Evolutionary conservation across 1,139 yeast genomes (phyloP).

Genomic region (Hansenula sp.): DNA sequence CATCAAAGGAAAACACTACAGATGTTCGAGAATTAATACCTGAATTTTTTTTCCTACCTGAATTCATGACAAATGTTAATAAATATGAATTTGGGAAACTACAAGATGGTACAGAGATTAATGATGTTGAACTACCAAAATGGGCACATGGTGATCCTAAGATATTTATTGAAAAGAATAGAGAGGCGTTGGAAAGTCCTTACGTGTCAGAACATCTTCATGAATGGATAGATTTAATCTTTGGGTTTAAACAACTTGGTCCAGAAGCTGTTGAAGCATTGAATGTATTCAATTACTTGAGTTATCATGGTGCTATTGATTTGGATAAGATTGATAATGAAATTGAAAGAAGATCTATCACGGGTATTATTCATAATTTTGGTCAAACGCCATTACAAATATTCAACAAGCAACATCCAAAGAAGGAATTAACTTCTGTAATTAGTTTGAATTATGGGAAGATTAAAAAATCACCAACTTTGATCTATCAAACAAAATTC

Average conservation of each 20-base stretch:
- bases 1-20: slow-evolving; percentile 72
- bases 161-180: slow-evolving; percentile 63
- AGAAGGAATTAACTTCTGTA: slow-evolving; percentile 28
- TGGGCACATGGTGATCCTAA: slow-evolving; percentile 81
- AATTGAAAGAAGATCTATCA: slow-evolving; percentile 65
- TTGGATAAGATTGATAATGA: slow-evolving; percentile 69
- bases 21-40: slow-evolving; percentile 86
- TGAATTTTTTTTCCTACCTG: slow-evolving; percentile 78
- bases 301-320: slow-evolving; percentile 80
- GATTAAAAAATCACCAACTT: slow-evolving; percentile 15
- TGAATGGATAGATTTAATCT: slow-evolving; percentile 78
- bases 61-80: slow-evolving; percentile 61
- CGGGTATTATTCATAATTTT: slow-evolving; percentile 82
- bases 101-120: slow-evolving; percentile 57
- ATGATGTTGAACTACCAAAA: slow-evolving; percentile 66
- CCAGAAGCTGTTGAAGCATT: slow-evolving; percentile 55
- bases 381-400: slow-evolving; percentile 84
- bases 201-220: slow-evolving; percentile 72
- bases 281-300: slow-evolving; percentile 76
- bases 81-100: slow-evolving; percentile 62
- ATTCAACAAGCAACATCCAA: slow-evolving; percentile 61
- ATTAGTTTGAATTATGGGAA: slow-evolving; percentile 7
- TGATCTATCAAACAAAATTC: slow-evolving; percentile 23
- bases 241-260: slow-evolving; percentile 78
- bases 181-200: slow-evolving; percentile 79